Base-by-base conservation (phyloP, 345 rosid species). In the Cardamine resedifolia region DNA sequence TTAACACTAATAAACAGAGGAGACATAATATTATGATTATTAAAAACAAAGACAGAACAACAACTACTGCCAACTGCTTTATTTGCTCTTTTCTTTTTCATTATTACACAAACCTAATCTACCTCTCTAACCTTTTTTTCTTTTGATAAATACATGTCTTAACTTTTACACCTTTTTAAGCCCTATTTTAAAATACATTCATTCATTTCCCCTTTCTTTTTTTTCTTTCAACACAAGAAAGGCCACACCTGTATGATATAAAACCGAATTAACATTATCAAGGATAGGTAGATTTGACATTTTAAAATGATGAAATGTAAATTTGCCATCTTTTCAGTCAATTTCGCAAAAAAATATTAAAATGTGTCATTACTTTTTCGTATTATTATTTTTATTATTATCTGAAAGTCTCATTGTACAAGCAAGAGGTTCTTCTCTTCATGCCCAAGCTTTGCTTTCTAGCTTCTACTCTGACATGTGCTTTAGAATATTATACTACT, bases 361-460 rank as follows among this genome's bases (percentile, higher is more conserved):
- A 53, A 38, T 49, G 7, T 10, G 19, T 34, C 5, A 56, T 20
- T 43, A 27, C 27, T 55, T 36, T 26, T 27, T 60, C 9, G n/a
- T n/a, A n/a, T n/a, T n/a, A n/a, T n/a, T n/a, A n/a, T n/a, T n/a
- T n/a, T n/a, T n/a, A n/a, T 55, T 67, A 38, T 53, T 57, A 74
- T 33, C 43, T 52, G 12, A 38, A 65, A 67, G 66, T 58, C 77
- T 70, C 58, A 78, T 10, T 68, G 51, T 68, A 53, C 77, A 82
- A 73, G 79, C 82, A 68, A 78, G 83, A 83, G 83, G 88, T 86
- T 83, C 89, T 82, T 86, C 90, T 82, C 94, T 89, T 91, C 78
- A 75, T 71, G 76, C 14, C 81, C 88, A 89, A 89, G 94, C 85
- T 80, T 85, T 84, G 78, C 77, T 82, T 86, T 73, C 65, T 77